These are phyloP conservation scores for Trichoderma hamatum DNA, from an alignment of 2,329 filamentous ascomycete genomes.

Conservation along the genomic window DNA sequence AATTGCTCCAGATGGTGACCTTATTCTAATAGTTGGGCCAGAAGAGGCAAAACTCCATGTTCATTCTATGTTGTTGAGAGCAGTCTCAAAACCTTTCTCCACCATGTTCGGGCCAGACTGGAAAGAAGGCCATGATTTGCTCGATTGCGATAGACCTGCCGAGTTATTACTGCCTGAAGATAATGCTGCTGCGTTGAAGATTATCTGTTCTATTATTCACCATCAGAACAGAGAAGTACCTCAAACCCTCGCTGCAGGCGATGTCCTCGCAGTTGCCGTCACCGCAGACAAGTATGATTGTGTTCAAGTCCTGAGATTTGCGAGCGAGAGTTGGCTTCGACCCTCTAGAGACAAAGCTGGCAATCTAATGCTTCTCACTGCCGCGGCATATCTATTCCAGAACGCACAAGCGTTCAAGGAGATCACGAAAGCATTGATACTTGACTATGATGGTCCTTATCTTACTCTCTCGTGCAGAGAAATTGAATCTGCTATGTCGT, in stretches of 20 bases:
- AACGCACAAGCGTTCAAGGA: not conserved
- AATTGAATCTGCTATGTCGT: not conserved
- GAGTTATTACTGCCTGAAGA: no score
- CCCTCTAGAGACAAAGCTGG: not conserved
- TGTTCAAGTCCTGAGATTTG: not conserved
- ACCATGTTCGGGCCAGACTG: no score
- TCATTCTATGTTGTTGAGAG: no score
- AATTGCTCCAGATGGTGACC: no score
- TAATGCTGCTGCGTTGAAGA: not conserved
- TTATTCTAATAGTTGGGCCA: no score
- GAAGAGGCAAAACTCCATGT: no score
- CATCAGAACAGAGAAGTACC: slow-evolving; percentile 2
- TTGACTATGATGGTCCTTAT: not conserved
- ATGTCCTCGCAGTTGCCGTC: slow-evolving; percentile 5
- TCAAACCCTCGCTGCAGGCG: slow-evolving; percentile 2
- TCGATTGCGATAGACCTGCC: no score
- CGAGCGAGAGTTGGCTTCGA: not conserved
- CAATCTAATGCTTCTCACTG: not conserved
- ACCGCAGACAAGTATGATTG: slow-evolving; percentile 4
- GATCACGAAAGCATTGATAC: slow-evolving; percentile 1
- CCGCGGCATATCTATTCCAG: not conserved
- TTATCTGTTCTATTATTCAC: slow-evolving; percentile 10
- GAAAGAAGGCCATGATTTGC: no score
- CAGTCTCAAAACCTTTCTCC: no score
- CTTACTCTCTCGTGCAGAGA: not conserved